Base-by-base conservation (phyloP, 139 green algal genomes). In the Volvox reticuliferus region DNA sequence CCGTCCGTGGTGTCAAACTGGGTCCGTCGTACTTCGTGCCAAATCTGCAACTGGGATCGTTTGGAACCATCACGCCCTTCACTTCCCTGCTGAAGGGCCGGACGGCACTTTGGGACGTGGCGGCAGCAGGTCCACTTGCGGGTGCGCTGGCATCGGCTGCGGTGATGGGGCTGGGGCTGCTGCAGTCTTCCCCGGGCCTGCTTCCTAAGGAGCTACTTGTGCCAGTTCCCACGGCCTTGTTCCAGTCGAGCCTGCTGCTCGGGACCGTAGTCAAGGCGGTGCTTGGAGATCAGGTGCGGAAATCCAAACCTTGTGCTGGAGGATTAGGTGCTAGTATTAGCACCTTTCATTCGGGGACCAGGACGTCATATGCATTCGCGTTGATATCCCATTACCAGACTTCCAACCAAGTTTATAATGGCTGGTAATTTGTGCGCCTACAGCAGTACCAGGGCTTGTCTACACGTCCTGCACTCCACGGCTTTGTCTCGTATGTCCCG, bases 1-100 rank as follows among this genome's bases (percentile, higher is more conserved):
- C 82, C 1, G 37, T 94, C 0, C 79, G 68, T 68, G 87, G 89
- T 44, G 95, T 99, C 80, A 97, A 97, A 91, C 94, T 99, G 35
- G 96, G 96, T 3, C 95, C 97, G 21, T 96, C 96, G 20, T 97
- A 96, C 94, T 96, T 99, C 50, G 92, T 99, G 21, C 98, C 98
- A 61, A 99, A 99, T 94, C 91, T 96, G 75, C 95, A 96, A 91
- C 93, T 96, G 26, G 98, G 97, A 65, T 96, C 93, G 37, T 99
- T 99, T 93, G 98, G 98, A 35, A 94, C 95, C 87, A 95, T 99
- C 73, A 99, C 97, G 12, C 98, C 97, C 80, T 89, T 98, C 91
- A 95, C 95, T 77, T 96, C 91, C 44, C 92, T 99, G 69, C 90
- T 95, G 0, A 93, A 94, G 67, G 95, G 94, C 88, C 93, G 94